Base-by-base conservation (phyloP, 2,329 filamentous ascomycete species). In the Beauveria australis region DNA sequence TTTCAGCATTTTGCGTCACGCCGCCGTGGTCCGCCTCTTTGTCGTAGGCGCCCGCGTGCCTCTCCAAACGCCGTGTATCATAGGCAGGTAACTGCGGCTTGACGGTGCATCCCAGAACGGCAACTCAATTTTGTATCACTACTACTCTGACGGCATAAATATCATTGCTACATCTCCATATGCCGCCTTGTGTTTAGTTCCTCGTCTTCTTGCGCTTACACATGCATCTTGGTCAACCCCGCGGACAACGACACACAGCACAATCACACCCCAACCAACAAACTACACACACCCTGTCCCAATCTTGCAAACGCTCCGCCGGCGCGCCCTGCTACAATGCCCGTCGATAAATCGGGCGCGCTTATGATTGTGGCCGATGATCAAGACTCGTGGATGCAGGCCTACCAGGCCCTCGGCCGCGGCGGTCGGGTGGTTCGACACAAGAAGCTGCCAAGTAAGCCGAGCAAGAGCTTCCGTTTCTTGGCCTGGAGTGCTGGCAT, bases 401-500 rank as follows among this genome's bases (percentile, higher is more conserved):
- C 14, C 2, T 30, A 44, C 26, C 5, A 30, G 3, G n/a, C 33
- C 24, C 12, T 51, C 14, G 12, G 5, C 12, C 63, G 51, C 64
- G 22, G 5, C 19, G 44, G 44, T 12, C 33, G 18, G 2, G 8
- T 43, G 2, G 8, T 51, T 5, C 46, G 64, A 22, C 66, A 69
- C 64, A 61, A 56, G 41, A 66, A 54, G 43, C 61, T 71, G 8
- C 67, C 69, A 47, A 69, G 66, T 60, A 65, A 65, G 58, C 67
- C 64, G 41, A 56, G 66, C 46, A 59, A 59, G 55, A 55, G 65
- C 28, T 62, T 71, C 1, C 61, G 66, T 1, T 70, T 71, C 59
- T 59, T 71, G 47, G 68, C 64, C 7, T 71, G 66, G 67, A 67
- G 66, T 19, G 67, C 67, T 9, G 69, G 69, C 22, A 65, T 65